Percentiles rank a stretch among this genome's conserved stretches.
Conservation (phyloP, 176 grass and related monocot genomes). For the Ananas comosus region DNA sequence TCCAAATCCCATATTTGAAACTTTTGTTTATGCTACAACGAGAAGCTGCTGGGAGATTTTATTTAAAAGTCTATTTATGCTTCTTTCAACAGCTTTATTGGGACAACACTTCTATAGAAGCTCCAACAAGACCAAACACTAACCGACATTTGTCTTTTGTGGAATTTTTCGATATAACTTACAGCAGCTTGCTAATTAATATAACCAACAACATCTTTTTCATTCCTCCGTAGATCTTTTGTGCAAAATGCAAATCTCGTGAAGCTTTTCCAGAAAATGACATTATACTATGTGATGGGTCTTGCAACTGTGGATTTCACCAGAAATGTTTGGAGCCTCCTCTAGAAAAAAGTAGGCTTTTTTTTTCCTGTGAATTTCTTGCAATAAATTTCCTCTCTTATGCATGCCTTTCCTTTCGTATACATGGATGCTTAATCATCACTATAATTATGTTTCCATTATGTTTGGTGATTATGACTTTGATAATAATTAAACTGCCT, state of each 20-base stretch:
- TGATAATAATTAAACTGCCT: conserved; percentile 17
- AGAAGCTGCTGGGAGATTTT: too few species aligned
- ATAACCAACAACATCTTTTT: conserved; percentile 24
- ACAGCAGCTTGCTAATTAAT: conserved; percentile 21
- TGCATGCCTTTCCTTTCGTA: not conserved
- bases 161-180: conserved; percentile 4
- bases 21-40: too few species aligned
- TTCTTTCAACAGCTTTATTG: too few species aligned
- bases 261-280: conserved; percentile 51
- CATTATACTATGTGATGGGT: conserved; percentile 50
- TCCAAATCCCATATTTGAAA: too few species aligned
- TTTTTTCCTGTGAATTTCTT: conserved; percentile 7
- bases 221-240: conserved; percentile 29
- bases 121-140: not conserved
- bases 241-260: conserved; percentile 58
- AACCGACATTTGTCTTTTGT: not conserved
- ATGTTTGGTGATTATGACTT: too few species aligned
- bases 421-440: not conserved
- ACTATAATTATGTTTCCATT: too few species aligned
- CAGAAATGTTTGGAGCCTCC: conserved; percentile 60
- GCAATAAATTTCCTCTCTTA: not conserved
- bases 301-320: conserved; percentile 69
- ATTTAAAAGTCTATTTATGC: too few species aligned
- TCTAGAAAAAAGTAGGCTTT: conserved; percentile 44
- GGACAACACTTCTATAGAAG: too few species aligned